Evolutionary conservation across 2,329 filamentous ascomycete species (phyloP).

Genomic region (Huntiella omanensis): DNA sequence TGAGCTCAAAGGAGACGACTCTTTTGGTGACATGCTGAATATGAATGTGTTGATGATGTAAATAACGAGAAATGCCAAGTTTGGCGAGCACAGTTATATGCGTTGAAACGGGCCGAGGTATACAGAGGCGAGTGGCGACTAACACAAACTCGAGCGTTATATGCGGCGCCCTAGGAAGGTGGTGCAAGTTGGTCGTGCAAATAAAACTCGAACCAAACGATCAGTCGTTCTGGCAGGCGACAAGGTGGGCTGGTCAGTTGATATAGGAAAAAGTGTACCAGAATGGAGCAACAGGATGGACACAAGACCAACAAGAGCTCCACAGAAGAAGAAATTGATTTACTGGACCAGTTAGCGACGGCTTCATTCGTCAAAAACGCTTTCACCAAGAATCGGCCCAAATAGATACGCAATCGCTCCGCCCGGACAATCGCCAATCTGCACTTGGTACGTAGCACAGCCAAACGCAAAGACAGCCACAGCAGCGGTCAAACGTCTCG

Average conservation of each 20-base stretch:
- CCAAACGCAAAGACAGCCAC: too few relatives aligned
- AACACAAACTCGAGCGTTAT: not conserved
- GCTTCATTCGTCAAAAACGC: conserved; percentile 1
- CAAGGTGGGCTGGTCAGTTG: too few relatives aligned
- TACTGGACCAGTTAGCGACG: conserved; percentile 1
- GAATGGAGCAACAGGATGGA: not conserved
- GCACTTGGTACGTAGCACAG: too few relatives aligned
- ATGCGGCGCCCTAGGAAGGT: not conserved
- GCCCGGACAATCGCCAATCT: too few relatives aligned
- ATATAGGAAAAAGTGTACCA: not conserved
- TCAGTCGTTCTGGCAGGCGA: too few relatives aligned
- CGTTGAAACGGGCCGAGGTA: not conserved
- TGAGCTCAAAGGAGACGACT: conserved; percentile 8
- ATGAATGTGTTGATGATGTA: too few relatives aligned
- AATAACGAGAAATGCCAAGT: not conserved
- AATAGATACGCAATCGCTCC: too few relatives aligned
- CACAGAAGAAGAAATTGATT: not conserved
- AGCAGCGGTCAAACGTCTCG: too few relatives aligned
- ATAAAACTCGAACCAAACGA: too few relatives aligned
- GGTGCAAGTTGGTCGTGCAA: too few relatives aligned
- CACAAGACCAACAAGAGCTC: conserved; percentile 4
- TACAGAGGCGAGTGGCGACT: too few relatives aligned
- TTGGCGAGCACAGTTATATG: not conserved
- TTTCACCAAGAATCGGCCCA: not conserved
- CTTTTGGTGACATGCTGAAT: conserved; percentile 9